Conservation (phyloP, 305 asterid species). For the Fraxinus baroniana region DNA sequence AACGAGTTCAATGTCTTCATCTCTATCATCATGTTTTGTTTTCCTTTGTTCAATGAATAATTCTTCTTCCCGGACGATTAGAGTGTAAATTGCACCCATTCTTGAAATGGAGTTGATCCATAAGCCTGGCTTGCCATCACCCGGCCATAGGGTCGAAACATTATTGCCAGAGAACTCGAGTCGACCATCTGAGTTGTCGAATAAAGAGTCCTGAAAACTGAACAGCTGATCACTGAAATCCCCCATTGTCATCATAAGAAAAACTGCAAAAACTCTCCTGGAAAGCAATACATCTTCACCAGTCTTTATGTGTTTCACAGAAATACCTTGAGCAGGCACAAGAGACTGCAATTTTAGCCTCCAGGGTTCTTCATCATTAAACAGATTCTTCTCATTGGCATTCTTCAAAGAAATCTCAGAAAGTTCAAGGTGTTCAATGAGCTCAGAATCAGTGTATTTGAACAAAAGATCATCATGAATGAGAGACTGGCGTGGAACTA, state of each 20-base stretch:
- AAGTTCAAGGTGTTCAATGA: conserved; percentile 47
- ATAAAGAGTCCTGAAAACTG: conserved; percentile 63
- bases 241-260: conserved; percentile 72
- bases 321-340: conserved; percentile 53
- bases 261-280: conserved; percentile 61
- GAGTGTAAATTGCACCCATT: conserved; percentile 61
- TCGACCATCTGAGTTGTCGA: conserved; percentile 59
- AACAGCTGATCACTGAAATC: conserved; percentile 84
- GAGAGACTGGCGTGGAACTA: conserved; percentile 64
- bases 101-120: conserved; percentile 70
- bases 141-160: conserved; percentile 62
- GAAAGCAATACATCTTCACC: conserved; percentile 64
- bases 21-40: conserved; percentile 28
- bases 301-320: conserved; percentile 66
- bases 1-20: conserved; percentile 64
- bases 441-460: conserved; percentile 58
- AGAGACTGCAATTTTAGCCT: conserved; percentile 56
- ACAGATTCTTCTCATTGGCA: conserved; percentile 29
- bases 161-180: conserved; percentile 61
- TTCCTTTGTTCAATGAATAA: conserved; percentile 27
- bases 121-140: conserved; percentile 76
- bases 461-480: conserved; percentile 59
- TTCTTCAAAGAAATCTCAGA: conserved; percentile 42
- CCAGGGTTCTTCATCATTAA: conserved; percentile 42
- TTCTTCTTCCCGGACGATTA: conserved; percentile 64